Evolutionary conservation across 805 yeast genomes (phyloP).

Genomic region (Wickerhamomyces bovis): DNA sequence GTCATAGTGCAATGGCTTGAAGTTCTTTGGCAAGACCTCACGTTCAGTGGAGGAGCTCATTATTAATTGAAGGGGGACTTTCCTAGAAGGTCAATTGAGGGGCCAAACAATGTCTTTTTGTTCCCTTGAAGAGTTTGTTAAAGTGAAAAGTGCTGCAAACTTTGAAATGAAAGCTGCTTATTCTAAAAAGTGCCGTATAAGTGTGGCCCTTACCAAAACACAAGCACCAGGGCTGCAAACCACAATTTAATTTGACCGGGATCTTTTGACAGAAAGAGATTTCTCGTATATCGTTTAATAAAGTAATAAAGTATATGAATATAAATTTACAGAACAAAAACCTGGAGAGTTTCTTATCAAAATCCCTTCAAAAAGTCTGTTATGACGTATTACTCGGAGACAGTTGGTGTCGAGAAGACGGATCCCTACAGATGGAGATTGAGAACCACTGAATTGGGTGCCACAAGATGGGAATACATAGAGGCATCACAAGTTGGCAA

Average conservation of each 20-base stretch:
- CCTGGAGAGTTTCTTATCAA: not conserved
- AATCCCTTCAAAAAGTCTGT: not conserved
- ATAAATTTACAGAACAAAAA: too few relatives aligned
- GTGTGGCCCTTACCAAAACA: not conserved
- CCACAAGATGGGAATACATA: slow-evolving; percentile 75
- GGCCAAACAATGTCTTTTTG: not conserved
- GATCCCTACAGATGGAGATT: slow-evolving; percentile 76
- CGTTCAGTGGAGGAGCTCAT: slow-evolving; percentile 16
- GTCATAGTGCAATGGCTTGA: slow-evolving; percentile 72
- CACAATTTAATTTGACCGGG: not conserved
- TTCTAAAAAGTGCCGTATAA: not conserved
- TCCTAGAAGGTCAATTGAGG: not conserved
- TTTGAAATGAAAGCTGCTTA: not conserved
- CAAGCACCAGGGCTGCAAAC: not conserved
- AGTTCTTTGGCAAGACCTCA: slow-evolving; percentile 49
- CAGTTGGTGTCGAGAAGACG: slow-evolving; percentile 57
- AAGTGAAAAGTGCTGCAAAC: not conserved
- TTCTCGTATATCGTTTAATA: not conserved
- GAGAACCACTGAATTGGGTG: slow-evolving; percentile 61
- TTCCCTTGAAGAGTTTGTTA: too few relatives aligned
- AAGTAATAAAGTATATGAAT: too few relatives aligned
- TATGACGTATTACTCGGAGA: slow-evolving; percentile 55
- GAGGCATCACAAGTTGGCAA: slow-evolving; percentile 29
- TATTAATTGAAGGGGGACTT: not conserved
- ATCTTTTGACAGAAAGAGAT: not conserved